Evolutionary conservation across 805 yeast genomes (phyloP).

Genomic region (Zygosaccharomyces siamensis): DNA sequence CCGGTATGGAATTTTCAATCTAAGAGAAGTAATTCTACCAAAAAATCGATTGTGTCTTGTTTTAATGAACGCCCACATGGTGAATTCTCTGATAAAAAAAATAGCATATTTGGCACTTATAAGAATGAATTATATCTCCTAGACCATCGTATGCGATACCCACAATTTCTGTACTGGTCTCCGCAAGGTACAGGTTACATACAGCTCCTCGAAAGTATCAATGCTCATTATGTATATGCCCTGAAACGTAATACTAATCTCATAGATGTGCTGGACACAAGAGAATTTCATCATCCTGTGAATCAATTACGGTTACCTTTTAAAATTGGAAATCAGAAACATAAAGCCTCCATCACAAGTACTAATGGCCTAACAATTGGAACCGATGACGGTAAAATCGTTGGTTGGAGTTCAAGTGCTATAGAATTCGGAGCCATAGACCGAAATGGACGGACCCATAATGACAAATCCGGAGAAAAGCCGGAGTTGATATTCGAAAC

Average conservation of each 20-base stretch:
- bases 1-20: conserved; percentile 22
- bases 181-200: conserved; percentile 31
- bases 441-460: not conserved
- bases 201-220: conserved; percentile 36
- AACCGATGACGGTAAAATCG: conserved; percentile 16
- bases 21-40: conserved; percentile 10
- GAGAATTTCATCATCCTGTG: conserved; percentile 20
- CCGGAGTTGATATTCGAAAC: not conserved
- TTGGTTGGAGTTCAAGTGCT: conserved; percentile 24
- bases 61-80: conserved; percentile 17
- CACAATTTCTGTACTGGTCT: conserved; percentile 6
- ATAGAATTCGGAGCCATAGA: conserved; percentile 31
- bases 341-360: conserved; percentile 20
- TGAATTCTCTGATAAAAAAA: not conserved
- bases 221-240: conserved; percentile 36
- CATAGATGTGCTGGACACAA: conserved; percentile 35
- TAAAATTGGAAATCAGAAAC: conserved; percentile 22
- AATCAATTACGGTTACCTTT: conserved; percentile 24
- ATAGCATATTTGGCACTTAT: conserved; percentile 29
- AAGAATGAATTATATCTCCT: conserved; percentile 25
- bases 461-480: not conserved
- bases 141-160: conserved; percentile 19
- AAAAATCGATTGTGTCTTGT: conserved; percentile 29
- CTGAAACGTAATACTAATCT: conserved; percentile 29
- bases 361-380: conserved; percentile 27